Base-by-base conservation (phyloP, 768 basidiomycete species). In the Auriscalpium orientale region DNA sequence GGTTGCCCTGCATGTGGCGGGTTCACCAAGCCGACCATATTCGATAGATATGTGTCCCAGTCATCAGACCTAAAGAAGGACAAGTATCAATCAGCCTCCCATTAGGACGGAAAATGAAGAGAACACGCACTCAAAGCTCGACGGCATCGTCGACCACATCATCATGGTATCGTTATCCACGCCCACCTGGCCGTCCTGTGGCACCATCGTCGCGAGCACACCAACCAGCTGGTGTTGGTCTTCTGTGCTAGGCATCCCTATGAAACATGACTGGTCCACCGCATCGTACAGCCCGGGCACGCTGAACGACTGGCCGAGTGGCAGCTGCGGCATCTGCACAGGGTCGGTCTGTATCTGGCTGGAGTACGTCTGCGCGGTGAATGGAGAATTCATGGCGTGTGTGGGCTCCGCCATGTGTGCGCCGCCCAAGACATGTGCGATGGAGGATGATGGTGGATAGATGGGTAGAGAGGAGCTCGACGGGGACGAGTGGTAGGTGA, bases 101-200 rank as follows among this genome's bases (percentile, higher is more conserved):
- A 18, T 16, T 9, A 4, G 6, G 33, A 2, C 8, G 20, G 13
- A 21, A 4, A 15, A 1, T 2, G 3, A 35, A 12, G 38, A 40
- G 16, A 33, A 36, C 13, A 60, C 61, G 50, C 51, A 62, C 61
- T 60, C 59, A 16, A 46, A 49, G 4, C 45, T 50, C 4, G 56
- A 40, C 8, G 61, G 61, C 56, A 62, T 49, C 48, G 50, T 55
- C n/a, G 59, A 57, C 61, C 59, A 62, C 61, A 62, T 62, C 59
- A 51, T 60, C 58, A 60, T 55, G 37, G 61, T 62, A 10, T 62
- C 56, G 16, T 37, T 50, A 49, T 60, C 59, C 18, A 57, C 61
- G 4, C 59, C 61, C 16, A 60, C 53, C 50, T 62, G 61, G 21
- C 61, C 61, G 16, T 62, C 56, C 22, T 54, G 55, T 15, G 59